phyloP scores from a whole-genome alignment of 2,329 filamentous ascomycete species.

The Colletotrichum ledebouriae region DNA sequence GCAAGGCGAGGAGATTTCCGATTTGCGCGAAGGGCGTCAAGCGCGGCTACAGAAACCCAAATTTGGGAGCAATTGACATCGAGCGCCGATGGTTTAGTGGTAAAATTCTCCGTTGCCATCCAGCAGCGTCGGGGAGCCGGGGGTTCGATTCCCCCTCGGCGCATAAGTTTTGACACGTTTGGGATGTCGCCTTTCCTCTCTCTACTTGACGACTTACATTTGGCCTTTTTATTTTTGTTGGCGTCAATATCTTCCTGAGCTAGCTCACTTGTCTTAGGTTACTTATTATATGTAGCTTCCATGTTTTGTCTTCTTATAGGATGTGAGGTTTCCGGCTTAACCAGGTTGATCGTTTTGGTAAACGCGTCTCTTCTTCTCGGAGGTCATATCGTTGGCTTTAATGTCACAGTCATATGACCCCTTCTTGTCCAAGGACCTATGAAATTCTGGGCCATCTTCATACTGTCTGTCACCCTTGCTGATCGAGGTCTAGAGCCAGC shows the following conservation, averaged over 20 bases:
- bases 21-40: no score
- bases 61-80: fast-evolving
- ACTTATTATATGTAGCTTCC: no score
- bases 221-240: background rate
- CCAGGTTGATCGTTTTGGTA: no score
- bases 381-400: background rate
- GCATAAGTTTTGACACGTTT: background rate
- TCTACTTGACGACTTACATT: no score
- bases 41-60: no score
- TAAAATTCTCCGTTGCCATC: constrained; percentile 35
- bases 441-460: background rate
- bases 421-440: constrained; percentile 2
- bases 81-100: constrained; percentile 33
- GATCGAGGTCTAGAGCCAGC: fast-evolving
- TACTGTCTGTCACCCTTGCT: background rate
- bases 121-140: constrained; percentile 33
- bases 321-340: background rate
- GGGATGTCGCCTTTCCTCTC: no score
- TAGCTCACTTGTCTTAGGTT: no score
- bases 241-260: no score
- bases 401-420: constrained; percentile 1
- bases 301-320: background rate
- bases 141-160: constrained; percentile 35
- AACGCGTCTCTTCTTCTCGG: no score
- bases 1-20: no score